Base-by-base conservation (phyloP, 192 early-diverging fungal genomes). In the Umbelopsis sp. region DNA sequence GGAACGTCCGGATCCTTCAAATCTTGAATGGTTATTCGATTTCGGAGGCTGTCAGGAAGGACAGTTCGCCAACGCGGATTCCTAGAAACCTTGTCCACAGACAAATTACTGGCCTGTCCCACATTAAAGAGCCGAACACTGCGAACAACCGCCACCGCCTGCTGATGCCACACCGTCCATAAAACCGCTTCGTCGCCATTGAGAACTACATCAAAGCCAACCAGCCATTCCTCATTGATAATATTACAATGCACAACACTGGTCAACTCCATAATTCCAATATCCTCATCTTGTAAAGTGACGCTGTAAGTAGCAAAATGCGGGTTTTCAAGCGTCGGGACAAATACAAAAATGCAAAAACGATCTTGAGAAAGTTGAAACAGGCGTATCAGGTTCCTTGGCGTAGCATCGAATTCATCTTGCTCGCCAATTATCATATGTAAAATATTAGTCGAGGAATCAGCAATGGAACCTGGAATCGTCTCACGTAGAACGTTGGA, bases 391-490 rank as follows among this genome's bases (percentile, higher is more conserved):
- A 35, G 27, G 16, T 61, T 61, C 5, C 13, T 33, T 16, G 55
- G 55, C 4, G 9, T 7, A 25, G 30, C 9, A n/a, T 35, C 55
- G 13, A 61, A 30, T 8, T 61, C 55, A 15, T 35, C 55, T 35
- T 61, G 2, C 4, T 35, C 33, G 48, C 48, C 48, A 3, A 35
- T 25, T 2, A 25, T 18, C 27, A 16, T 25, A 37, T 25, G 55
- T n/a, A 25, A 35, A 35, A 61, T 33, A 30, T 27, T 2, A 11
- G 13, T 16, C 16, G 37, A 10, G 5, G 55, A 25, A 35, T 61
- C 55, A 13, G 11, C 55, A 37, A 61, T 61, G 10, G 55, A 61
- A 5, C 55, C 55, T 2, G 55, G 55, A n/a, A 61, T 27, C 21
- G 55, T 25, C 27, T 61, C 55, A 16, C 55, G 55, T 11, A 61